These are phyloP conservation scores for Cyphellophora attinorum DNA, from an alignment of 2,329 filamentous ascomycete species.

Conservation along the genomic window DNA sequence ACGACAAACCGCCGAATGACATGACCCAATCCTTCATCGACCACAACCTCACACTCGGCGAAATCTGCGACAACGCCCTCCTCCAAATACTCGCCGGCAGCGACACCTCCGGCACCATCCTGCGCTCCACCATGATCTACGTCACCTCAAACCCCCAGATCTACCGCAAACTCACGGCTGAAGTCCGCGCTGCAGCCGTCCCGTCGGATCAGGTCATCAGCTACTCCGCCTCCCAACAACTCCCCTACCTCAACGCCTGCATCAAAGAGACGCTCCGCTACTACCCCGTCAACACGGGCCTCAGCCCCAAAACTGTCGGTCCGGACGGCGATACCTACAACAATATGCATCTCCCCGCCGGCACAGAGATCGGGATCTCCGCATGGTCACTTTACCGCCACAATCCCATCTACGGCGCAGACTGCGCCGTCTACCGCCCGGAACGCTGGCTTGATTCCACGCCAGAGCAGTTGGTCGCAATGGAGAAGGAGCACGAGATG, in stretches of 20 bases:
- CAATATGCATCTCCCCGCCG: constrained; percentile 34
- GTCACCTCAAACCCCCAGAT: constrained; percentile 10
- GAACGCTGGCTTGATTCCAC: constrained; percentile 41
- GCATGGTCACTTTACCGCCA: constrained; percentile 27
- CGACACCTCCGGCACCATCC: constrained; percentile 11
- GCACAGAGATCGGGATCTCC: constrained; percentile 19
- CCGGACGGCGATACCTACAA: constrained; percentile 28
- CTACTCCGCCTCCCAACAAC: constrained; percentile 24
- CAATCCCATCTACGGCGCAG: constrained; percentile 27
- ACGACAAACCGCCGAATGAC: constrained; percentile 4
- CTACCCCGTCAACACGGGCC: constrained; percentile 32
- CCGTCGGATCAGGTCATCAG: constrained; percentile 8
- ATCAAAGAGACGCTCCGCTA: constrained; percentile 41
- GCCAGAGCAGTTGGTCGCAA: constrained; percentile 24
- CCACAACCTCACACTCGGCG: constrained; percentile 10
- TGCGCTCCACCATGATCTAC: constrained; percentile 10
- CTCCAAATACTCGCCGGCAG: constrained; percentile 11
- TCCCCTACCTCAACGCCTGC: constrained; percentile 42
- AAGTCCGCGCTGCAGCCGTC: constrained; percentile 8
- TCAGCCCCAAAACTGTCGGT: constrained; percentile 27
- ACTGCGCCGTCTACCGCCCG: constrained; percentile 36
- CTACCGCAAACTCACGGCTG: constrained; percentile 8
- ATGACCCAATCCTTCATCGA: constrained; percentile 13
- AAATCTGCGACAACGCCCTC: constrained; percentile 9
- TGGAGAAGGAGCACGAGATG: constrained; percentile 32